These are phyloP conservation scores for Euphorbia lathyris DNA, from an alignment of 345 rosid genomes.

Conservation along the genomic window DNA sequence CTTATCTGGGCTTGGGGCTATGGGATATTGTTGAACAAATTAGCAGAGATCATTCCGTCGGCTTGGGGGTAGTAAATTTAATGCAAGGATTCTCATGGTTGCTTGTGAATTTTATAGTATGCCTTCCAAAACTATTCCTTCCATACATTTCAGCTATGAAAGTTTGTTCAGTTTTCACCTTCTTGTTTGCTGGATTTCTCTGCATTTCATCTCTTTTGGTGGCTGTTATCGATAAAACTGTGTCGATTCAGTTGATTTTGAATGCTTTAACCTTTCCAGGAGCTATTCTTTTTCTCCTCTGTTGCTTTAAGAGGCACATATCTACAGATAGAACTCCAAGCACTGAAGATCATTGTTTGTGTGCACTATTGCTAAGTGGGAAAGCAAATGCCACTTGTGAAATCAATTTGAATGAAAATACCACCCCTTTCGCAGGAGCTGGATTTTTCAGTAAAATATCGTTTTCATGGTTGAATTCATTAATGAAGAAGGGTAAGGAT, in stretches of 20 bases:
- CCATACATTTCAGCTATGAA: slow-evolving; percentile 5
- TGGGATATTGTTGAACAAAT: slow-evolving; percentile 25
- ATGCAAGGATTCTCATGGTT: slow-evolving; percentile 43
- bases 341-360: slow-evolving; percentile 7
- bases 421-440: not conserved
- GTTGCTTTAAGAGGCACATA: slow-evolving; percentile 16
- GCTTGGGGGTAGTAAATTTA: slow-evolving; percentile 29
- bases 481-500: not conserved
- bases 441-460: not conserved
- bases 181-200: slow-evolving; percentile 31
- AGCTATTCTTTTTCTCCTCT: slow-evolving; percentile 30
- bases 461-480: not conserved
- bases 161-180: slow-evolving; percentile 19
- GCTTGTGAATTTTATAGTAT: slow-evolving; percentile 20
- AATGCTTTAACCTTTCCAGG: slow-evolving; percentile 37
- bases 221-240: slow-evolving; percentile 13
- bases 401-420: not conserved
- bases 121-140: slow-evolving; percentile 22
- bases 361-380: slow-evolving; percentile 6
- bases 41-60: slow-evolving; percentile 12
- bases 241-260: slow-evolving; percentile 20
- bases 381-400: not conserved
- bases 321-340: not conserved
- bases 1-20: slow-evolving; percentile 29
- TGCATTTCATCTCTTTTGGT: slow-evolving; percentile 25